Conservation (phyloP, 106 monocot species). For the Allium sativum region DNA sequence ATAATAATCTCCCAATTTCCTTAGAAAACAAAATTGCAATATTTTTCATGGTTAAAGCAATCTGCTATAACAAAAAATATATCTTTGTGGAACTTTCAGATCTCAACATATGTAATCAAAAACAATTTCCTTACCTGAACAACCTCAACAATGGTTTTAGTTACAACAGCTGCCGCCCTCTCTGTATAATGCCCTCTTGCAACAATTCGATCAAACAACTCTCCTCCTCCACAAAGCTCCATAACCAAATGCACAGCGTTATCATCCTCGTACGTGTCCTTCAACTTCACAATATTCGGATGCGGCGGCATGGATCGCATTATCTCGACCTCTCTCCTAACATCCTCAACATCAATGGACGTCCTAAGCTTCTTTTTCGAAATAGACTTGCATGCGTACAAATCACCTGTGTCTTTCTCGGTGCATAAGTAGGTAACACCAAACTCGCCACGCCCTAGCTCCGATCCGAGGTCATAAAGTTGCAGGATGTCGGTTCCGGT, state of each 20-base stretch:
- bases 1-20: not conserved
- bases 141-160: conserved; percentile 59
- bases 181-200: conserved; percentile 69
- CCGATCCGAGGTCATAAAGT: conserved; percentile 42
- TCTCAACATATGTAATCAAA: not conserved
- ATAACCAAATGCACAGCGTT: conserved; percentile 69
- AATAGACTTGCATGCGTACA: conserved; percentile 50
- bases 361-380: conserved; percentile 73
- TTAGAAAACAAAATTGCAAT: not conserved
- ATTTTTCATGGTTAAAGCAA: not conserved
- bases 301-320: conserved; percentile 52
- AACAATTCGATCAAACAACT: conserved; percentile 74
- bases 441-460: conserved; percentile 56
- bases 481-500: conserved; percentile 37
- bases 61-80: not conserved
- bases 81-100: not conserved
- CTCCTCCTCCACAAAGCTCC: conserved; percentile 86
- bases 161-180: conserved; percentile 55
- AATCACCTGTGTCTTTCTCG: conserved; percentile 18
- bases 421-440: conserved; percentile 55
- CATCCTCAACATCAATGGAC: conserved; percentile 60
- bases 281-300: conserved; percentile 52
- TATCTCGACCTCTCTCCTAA: conserved; percentile 62
- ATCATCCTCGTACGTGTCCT: conserved; percentile 66
- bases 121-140: conserved; percentile 34